phyloP scores from a whole-genome alignment of 1,284 basidiomycete species.

The Lignosus rhinocerotis region DNA sequence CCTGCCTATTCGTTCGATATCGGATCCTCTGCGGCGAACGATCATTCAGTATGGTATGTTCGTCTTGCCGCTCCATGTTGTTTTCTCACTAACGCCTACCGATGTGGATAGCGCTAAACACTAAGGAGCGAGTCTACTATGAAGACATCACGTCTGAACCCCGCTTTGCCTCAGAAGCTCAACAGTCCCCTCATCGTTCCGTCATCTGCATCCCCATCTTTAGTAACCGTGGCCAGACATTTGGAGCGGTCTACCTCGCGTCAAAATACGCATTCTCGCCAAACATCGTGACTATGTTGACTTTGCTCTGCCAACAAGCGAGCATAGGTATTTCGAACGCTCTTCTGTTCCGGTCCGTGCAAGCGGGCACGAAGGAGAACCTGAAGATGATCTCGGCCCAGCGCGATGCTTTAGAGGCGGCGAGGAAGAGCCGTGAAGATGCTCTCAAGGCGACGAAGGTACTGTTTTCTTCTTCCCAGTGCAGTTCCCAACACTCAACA shows the following conservation, averaged over 20 bases:
- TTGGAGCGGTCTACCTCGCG: slow-evolving; percentile 48
- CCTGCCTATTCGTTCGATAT: slow-evolving; percentile 55
- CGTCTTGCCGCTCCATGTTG: background rate
- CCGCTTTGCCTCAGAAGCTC: slow-evolving; percentile 65
- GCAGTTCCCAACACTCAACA: too few species aligned
- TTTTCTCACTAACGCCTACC: background rate
- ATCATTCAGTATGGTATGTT: slow-evolving; percentile 60
- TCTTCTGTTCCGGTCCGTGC: slow-evolving; percentile 69
- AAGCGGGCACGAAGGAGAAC: slow-evolving; percentile 68
- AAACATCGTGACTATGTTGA: slow-evolving; percentile 60
- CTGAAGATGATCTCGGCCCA: slow-evolving; percentile 73
- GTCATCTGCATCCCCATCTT: slow-evolving; percentile 70
- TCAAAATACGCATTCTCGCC: slow-evolving; percentile 64
- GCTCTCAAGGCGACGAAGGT: slow-evolving; percentile 72
- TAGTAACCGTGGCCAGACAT: slow-evolving; percentile 69
- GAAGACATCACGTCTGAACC: slow-evolving; percentile 63
- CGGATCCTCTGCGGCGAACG: slow-evolving; percentile 61
- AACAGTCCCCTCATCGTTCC: slow-evolving; percentile 55
- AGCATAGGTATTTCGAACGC: slow-evolving; percentile 73
- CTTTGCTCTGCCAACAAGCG: slow-evolving; percentile 69
- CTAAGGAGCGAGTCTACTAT: slow-evolving; percentile 58
- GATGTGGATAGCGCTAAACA: slow-evolving; percentile 53
- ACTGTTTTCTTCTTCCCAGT: background rate
- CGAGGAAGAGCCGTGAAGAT: slow-evolving; percentile 66
- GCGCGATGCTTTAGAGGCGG: slow-evolving; percentile 63